Evolutionary conservation across 192 early-diverging fungal species (phyloP), one percentile per base, ranked within the genome.

Genomic region (Entomortierella chlamydospora): DNA sequence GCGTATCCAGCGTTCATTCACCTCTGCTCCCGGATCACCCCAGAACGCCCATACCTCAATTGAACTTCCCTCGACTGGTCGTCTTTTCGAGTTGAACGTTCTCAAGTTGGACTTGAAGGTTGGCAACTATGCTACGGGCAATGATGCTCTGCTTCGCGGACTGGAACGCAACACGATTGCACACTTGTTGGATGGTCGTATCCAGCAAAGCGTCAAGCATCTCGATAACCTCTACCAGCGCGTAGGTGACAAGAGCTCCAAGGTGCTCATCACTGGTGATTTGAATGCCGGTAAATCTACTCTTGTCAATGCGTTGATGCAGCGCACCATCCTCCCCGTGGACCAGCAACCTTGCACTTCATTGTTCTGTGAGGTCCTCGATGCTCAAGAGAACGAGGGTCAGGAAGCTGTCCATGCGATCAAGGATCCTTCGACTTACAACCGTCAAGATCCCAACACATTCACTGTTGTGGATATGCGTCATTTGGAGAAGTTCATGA

Each of bases 261-360:
- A 94, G 83, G 95, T 99, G 12, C 84, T 99, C 22, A 95, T 99
- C 53, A 98, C 97, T 17, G 98, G 98, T 57, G 98, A 99, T 83
- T 82, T 99, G 63, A 99, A 99, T 69, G 96, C 96, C 13, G 98
- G 98, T 53, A 99, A 99, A 84, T 92, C 90, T 45, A 98, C 98
- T 11, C 95, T 99, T 72, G 96, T 99, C 30, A 99, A 99, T 72
- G 94, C 98, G 31, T 84, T 99, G 50, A 86, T 99, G 63, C 90
- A 96, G 39, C 86, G 93, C 47, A 91, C 95, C 59, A 88, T 99
- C 18, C 87, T 98, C 25, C 98, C 98, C 3, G 88, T 90, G 55
- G 98, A 99, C 83, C 98, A 99, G 81, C 96, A 99, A 82, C 98
- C 98, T 18, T 97, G 96, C 87, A 99, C 97, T 4, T 93, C 92